Evolutionary conservation across 1,284 basidiomycete genomes (phyloP).

Genomic region (Meripilus lineatus): DNA sequence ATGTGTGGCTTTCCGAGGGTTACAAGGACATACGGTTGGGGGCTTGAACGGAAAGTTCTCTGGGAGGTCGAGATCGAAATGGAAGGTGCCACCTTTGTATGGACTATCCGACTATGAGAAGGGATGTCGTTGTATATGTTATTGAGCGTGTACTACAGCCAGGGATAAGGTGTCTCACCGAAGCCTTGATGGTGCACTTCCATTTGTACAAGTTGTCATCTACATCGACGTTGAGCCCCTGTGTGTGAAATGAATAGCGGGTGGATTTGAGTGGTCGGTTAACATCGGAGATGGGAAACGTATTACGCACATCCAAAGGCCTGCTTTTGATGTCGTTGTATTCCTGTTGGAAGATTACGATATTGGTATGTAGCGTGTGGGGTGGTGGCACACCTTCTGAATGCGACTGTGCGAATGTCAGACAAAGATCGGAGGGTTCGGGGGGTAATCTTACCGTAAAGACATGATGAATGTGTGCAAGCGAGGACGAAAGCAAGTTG

Average conservation of each 20-base stretch:
- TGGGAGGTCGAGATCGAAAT: constrained; percentile 68
- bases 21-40: constrained; percentile 52
- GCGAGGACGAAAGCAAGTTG: no score
- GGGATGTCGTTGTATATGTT: constrained; percentile 4
- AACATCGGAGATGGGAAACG: constrained; percentile 4
- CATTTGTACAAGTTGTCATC: constrained; percentile 77
- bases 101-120: constrained; percentile 63
- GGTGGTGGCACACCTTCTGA: constrained; percentile 47
- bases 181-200: constrained; percentile 74
- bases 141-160: neutral
- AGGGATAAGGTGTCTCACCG: constrained; percentile 38
- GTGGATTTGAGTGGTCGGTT: no score
- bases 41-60: constrained; percentile 88
- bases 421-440: neutral
- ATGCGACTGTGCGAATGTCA: constrained; percentile 46
- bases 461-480: neutral
- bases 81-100: constrained; percentile 82
- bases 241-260: constrained; percentile 1
- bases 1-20: neutral
- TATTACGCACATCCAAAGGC: constrained; percentile 52
- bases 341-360: constrained; percentile 40
- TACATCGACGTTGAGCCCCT: constrained; percentile 61
- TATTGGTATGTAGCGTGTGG: constrained; percentile 14
- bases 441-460: neutral
- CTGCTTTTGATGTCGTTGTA: constrained; percentile 50